A percentile compares a stretch with the other conserved stretches of the same genome.
phyloP scores from a whole-genome alignment of 192 early-diverging fungal species.

The Coemansia sp. region DNA sequence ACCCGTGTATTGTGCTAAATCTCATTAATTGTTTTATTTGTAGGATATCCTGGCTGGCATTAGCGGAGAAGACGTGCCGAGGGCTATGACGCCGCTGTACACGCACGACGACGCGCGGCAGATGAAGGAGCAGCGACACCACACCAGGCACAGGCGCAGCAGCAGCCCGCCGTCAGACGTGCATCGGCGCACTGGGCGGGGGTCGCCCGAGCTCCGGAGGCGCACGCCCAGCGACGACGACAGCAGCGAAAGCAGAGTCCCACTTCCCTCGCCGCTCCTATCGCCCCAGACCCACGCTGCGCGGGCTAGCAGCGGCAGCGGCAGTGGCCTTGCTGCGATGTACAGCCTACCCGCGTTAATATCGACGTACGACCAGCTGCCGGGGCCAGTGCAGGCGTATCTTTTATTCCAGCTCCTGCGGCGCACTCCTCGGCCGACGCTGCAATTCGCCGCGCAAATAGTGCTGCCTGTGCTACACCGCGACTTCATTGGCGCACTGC shows the following conservation, averaged over 20 bases:
- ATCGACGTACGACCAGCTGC: slow-evolving; percentile 77
- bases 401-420: slow-evolving; percentile 87
- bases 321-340: slow-evolving; percentile 35
- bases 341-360: slow-evolving; percentile 61
- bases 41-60: slow-evolving; percentile 31
- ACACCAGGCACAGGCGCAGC: background rate
- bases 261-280: slow-evolving; percentile 46
- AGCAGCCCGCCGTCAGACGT: slow-evolving; percentile 7
- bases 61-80: slow-evolving; percentile 9
- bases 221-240: slow-evolving; percentile 7
- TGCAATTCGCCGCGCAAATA: slow-evolving; percentile 91
- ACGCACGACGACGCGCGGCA: slow-evolving; percentile 45
- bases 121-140: slow-evolving; percentile 1
- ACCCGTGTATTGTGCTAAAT: background rate
- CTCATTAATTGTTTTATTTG: background rate
- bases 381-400: slow-evolving; percentile 78
- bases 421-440: slow-evolving; percentile 73
- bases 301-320: background rate
- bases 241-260: slow-evolving; percentile 16
- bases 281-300: slow-evolving; percentile 31
- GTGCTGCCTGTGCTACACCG: slow-evolving; percentile 88
- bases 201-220: background rate
- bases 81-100: slow-evolving; percentile 53
- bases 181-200: background rate
- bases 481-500: slow-evolving; percentile 83